Base-by-base conservation (phyloP, 2,329 filamentous ascomycete genomes). In the Metarhizium album region DNA sequence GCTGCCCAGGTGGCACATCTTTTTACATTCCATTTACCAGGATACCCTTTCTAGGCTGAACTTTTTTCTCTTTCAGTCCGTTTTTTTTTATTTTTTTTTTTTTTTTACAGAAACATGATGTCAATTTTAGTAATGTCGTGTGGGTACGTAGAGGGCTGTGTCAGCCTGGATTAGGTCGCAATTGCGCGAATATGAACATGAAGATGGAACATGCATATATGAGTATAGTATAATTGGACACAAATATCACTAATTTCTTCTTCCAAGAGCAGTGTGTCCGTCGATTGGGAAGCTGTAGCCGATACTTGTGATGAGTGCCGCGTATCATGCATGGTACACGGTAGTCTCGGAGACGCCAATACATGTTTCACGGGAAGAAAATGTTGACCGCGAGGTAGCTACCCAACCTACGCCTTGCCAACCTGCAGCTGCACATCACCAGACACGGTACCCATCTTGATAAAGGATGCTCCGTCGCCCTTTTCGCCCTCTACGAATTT, bases 401-500 rank as follows among this genome's bases (percentile, higher is more conserved):
- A n/a, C n/a, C 13, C 23, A 18, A n/a, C n/a, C 48, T 37, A 49
- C 24, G 27, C 9, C 24, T 47, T 23, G n/a, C 64, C 63, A 42
- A 67, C 54, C n/a, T 58, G 20, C 14, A 64, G 49, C 35, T 58
- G 50, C 46, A 67, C 48, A 22, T 61, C 46, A 1, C 66, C 66
- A 27, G 62, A 64, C 31, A 71, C 54, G 5, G 60, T 64, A 7
- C 61, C 53, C 9, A 67, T 57, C 9, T 57, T 52, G 2, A 71
- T 55, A 2, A 55, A 58, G 20, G 70, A 73, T 14, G 53, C 38
- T 18, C 62, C 66, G 2, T 60, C 56, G 4, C 75, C 75, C 65
- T 75, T 76, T 53, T 57, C 60, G 1, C 71, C 74, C 38, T 63
- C 24, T 20, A 70, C 8, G 3, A 56, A 50, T 52, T 62, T 64